A percentile compares a stretch with the other conserved stretches of the same genome.
phyloP scores from a whole-genome alignment of 345 rosid genomes.

The Syzygium jambos region DNA sequence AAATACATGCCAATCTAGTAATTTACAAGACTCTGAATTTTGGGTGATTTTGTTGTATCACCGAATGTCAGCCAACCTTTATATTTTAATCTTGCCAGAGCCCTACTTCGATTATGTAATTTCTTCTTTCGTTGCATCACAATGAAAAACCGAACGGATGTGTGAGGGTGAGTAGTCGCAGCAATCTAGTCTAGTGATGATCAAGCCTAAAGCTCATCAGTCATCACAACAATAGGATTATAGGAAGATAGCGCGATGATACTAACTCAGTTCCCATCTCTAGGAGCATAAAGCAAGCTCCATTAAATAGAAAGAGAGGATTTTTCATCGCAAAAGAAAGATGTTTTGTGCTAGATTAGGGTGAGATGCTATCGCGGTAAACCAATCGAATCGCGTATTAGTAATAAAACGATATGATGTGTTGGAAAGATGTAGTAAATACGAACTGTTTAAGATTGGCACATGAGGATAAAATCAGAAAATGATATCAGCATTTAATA shows the following conservation, averaged over 20 bases:
- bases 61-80: neutral
- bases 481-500: no score
- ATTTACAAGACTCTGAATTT: neutral
- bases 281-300: neutral
- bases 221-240: neutral
- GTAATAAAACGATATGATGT: no score
- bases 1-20: neutral
- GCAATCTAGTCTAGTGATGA: neutral
- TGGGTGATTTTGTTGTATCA: neutral
- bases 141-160: no score
- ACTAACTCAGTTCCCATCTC: neutral
- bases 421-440: no score
- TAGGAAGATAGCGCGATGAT: no score
- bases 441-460: no score
- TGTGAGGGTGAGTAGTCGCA: no score
- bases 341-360: neutral
- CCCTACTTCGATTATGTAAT: neutral
- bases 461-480: no score
- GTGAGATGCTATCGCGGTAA: no score
- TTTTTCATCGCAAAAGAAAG: neutral
- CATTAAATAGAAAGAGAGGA: neutral
- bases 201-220: neutral
- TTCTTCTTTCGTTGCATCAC: no score
- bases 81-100: neutral
- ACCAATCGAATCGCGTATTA: no score